These are phyloP conservation scores for Platanus orientalis DNA, from an alignment of 164 flowering plant species.

Conservation along the genomic window DNA sequence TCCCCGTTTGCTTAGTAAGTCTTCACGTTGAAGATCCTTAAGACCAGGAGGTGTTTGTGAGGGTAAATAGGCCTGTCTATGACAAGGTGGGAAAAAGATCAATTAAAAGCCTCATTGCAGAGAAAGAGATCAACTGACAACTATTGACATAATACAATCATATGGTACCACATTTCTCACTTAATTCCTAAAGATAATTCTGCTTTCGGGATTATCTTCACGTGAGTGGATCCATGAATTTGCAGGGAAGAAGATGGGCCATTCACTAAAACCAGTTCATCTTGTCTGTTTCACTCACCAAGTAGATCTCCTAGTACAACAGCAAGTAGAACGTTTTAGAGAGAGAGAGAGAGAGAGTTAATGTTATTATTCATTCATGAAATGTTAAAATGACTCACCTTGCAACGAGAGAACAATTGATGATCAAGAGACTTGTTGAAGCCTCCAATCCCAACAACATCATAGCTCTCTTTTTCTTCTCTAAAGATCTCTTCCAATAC, in stretches of 20 bases:
- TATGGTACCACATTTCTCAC: slow-evolving; percentile 24
- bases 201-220: too few species aligned
- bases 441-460: too few species aligned
- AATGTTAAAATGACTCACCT: too few species aligned
- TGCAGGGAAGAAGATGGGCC: slow-evolving; percentile 70
- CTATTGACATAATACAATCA: neutral
- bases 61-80: slow-evolving; percentile 62
- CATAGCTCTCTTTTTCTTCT: too few species aligned
- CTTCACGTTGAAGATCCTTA: slow-evolving; percentile 63
- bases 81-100: neutral
- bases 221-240: too few species aligned
- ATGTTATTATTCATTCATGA: too few species aligned
- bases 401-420: too few species aligned
- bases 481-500: too few species aligned
- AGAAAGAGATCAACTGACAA: neutral
- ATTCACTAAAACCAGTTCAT: slow-evolving; percentile 56
- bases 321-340: too few species aligned
- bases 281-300: slow-evolving; percentile 61
- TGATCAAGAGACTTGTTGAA: too few species aligned
- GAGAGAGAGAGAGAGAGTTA: too few species aligned
- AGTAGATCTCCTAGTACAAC: slow-evolving; percentile 76
- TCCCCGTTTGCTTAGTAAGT: slow-evolving; percentile 57
- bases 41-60: slow-evolving; percentile 82
- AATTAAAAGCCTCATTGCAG: too few species aligned
- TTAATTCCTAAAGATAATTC: slow-evolving; percentile 79